phyloP scores from a whole-genome alignment of 441 rosid species.

The Codiaeum variegatum region DNA sequence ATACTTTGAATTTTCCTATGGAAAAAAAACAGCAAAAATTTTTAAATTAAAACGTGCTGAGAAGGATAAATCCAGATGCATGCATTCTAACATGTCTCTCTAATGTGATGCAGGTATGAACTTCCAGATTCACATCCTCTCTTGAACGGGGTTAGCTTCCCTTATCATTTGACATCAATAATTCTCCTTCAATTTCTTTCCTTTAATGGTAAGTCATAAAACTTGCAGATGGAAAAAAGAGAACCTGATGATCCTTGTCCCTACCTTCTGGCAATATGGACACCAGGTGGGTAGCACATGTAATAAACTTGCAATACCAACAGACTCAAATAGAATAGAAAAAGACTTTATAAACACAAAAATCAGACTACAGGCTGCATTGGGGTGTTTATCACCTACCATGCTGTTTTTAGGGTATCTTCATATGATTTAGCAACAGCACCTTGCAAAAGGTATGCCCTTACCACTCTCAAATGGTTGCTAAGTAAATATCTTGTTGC shows the following conservation, averaged over 20 bases:
- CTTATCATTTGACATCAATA: conserved; percentile 14
- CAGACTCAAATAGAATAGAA: background rate
- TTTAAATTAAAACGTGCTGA: background rate
- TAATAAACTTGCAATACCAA: background rate
- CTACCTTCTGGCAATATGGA: conserved; percentile 94
- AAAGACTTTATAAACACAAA: background rate
- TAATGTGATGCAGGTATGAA: conserved; percentile 66
- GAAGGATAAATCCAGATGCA: background rate
- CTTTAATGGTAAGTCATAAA: conserved; percentile 19
- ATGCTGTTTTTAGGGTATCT: background rate
- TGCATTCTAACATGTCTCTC: conserved; percentile 16
- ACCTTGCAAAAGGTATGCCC: background rate
- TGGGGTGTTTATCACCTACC: conserved; percentile 5
- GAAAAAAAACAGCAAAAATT: background rate
- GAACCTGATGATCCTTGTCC: conserved; percentile 93
- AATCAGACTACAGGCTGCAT: background rate
- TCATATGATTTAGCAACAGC: background rate
- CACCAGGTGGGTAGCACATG: conserved; percentile 59
- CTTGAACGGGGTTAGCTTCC: conserved; percentile 58
- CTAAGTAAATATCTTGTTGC: conserved; percentile 18
- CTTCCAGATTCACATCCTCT: conserved; percentile 93
- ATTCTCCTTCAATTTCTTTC: conserved; percentile 19
- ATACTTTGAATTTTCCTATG: conserved; percentile 4
- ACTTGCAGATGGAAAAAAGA: conserved; percentile 73
- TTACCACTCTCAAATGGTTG: conserved; percentile 3